Percentiles rank a stretch among this genome's conserved stretches.
phyloP scores from a whole-genome alignment of 768 basidiomycete species.

The Cantharellus anzutake region DNA sequence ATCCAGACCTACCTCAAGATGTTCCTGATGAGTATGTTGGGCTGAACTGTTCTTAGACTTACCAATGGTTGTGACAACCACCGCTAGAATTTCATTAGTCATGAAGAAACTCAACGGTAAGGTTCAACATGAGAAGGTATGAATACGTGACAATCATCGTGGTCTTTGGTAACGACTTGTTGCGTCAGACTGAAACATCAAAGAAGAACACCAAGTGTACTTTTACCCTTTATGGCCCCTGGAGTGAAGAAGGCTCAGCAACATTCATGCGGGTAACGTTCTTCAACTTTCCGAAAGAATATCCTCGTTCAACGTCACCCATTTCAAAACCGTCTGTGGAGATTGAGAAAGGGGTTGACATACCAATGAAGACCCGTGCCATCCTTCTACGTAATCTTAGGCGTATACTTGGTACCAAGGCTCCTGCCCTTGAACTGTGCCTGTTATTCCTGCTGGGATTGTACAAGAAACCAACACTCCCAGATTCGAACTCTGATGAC shows the following conservation, averaged over 20 bases:
- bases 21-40: constrained; percentile 53
- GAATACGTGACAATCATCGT: constrained; percentile 5
- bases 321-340: constrained; percentile 28
- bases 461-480: constrained; percentile 15
- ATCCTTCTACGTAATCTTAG: constrained; percentile 63
- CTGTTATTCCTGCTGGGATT: constrained; percentile 62
- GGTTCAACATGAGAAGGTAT: constrained; percentile 72
- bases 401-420: constrained; percentile 43
- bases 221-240: constrained; percentile 72
- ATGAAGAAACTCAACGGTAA: constrained; percentile 47
- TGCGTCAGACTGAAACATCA: constrained; percentile 19
- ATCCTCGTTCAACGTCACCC: constrained; percentile 37
- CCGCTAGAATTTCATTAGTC: constrained; percentile 50
- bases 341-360: constrained; percentile 55
- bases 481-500: constrained; percentile 12
- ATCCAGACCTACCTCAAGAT: constrained; percentile 24
- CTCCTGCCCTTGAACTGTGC: constrained; percentile 74
- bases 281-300: constrained; percentile 74
- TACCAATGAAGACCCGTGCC: constrained; percentile 57
- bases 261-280: constrained; percentile 58
- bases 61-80: too few relatives aligned
- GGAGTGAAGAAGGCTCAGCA: constrained; percentile 71
- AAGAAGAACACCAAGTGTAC: constrained; percentile 43
- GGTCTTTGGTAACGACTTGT: neutral
- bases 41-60: too few relatives aligned